Base-by-base conservation (phyloP, 768 basidiomycete species). In the Piloderma croceum region DNA sequence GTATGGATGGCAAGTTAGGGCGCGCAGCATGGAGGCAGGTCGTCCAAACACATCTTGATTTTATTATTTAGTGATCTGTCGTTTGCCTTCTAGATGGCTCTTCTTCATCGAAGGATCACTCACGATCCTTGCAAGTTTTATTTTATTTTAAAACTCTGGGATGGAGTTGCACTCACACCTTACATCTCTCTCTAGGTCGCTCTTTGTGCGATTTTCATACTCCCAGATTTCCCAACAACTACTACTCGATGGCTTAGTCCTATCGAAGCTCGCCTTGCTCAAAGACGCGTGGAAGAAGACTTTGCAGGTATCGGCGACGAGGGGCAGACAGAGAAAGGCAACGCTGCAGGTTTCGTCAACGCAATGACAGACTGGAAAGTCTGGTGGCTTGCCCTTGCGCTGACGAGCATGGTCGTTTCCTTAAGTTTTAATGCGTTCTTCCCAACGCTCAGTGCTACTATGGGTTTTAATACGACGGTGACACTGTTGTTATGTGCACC, bases 361-460 rank as follows among this genome's bases (percentile, higher is more conserved):
- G 83, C 88, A 9, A 31, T 87, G 41, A 68, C 67, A 15, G 90
- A 92, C 53, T 79, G 81, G 83, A 85, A 81, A 58, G 85, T 92
- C 27, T 91, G 88, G 83, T 85, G 76, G 75, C 68, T 93, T 32
- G 70, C 82, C 15, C 40, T 87, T 21, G 70, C 80, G 3, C 57
- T 86, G 41, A 75, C 76, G 11, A 71, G 70, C 48, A 70, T 78
- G 62, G 72, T 77, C 24, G 60, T 83, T 25, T 76, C 82, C 7
- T 51, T 88, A 20, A 80, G 78, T 4, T 90, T 90, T 69, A 83
- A 85, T 55, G 80, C 79, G 6, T 88, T 79, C 59, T 90, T 90
- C 63, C 86, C 83, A 5, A 85, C 88, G 1, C 61, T 91, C 41
- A 75, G 74, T 21, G 75, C 71, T 13, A 91, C 88, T 7, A 66